Base-by-base conservation (phyloP, 345 rosid genomes). In the Acer campestre region DNA sequence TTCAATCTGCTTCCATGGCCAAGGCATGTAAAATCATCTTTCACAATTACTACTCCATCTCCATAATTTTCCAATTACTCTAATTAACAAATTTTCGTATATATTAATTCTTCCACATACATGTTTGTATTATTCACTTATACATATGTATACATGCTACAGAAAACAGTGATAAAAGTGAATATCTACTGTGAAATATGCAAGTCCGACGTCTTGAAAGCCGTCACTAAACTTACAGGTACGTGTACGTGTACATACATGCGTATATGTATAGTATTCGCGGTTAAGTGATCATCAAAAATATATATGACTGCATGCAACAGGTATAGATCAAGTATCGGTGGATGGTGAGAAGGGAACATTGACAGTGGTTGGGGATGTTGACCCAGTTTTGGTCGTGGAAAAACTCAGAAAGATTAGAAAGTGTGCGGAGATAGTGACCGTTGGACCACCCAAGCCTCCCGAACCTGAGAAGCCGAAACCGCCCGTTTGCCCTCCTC, bases 301-400 rank as follows among this genome's bases (percentile, higher is more conserved):
- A 46, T 42, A 31, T 31, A 31, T 42, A 42, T 6, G 12, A 10
- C 49, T 46, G 12, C 49, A 46, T 46, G 49, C 12, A 46, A 46
- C 49, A 78, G 82, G 84, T 2, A 35, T 82, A 42, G 27, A 71
- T 71, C 23, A 78, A 49, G 3, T 78, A 20, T 64, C 66, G 0
- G 48, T 70, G n/a, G 71, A 78, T 13, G 59, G 42, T 0, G 71
- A 42, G 40, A 82, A 82, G 71, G 82, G 82, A 49, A 75, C 27
- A n/a, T 48, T 75, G 17, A 82, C 80, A 0, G 56, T 82, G 17
- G 27, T 70, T 22, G 82, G 82, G 10, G 75, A 71, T 0, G 77
- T 75, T 14, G 78, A 78, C 7, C 77, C 75, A 0, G 77, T 71
- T 25, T 22, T 35, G 25, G 65, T 75, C 3, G 2, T 71, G 0